Conservation (phyloP, 495 filamentous ascomycete genomes). For the Neurospora sp. region DNA sequence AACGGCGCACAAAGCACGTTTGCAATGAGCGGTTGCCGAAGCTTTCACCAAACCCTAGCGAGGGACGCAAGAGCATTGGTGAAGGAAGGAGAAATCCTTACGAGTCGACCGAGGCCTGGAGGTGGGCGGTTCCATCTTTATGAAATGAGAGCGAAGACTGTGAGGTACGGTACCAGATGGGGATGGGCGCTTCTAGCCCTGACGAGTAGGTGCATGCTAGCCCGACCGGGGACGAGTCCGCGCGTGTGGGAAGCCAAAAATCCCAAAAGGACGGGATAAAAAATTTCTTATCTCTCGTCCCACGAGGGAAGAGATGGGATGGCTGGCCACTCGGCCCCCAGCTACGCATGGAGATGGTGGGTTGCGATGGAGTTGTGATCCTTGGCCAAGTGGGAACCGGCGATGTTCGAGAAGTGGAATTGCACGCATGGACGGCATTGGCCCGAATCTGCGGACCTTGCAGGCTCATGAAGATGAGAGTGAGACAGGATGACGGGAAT, state of each 20-base stretch:
- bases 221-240: neutral
- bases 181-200: neutral
- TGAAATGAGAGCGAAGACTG: slow-evolving; percentile 2
- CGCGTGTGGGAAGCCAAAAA: slow-evolving; percentile 3
- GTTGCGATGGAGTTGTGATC: neutral
- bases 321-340: neutral
- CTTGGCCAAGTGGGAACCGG: neutral
- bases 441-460: neutral
- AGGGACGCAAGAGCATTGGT: neutral
- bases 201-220: neutral
- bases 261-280: neutral
- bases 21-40: slow-evolving; percentile 1
- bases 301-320: neutral
- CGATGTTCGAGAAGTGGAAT: neutral
- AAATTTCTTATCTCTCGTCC: slow-evolving; percentile 22
- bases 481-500: neutral
- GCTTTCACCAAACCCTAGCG: neutral
- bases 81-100: neutral
- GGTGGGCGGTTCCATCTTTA: slow-evolving; percentile 8
- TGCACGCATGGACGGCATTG: neutral
- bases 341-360: neutral
- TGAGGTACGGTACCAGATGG: neutral
- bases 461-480: neutral
- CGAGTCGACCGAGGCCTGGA: slow-evolving; percentile 1
- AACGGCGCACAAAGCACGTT: neutral